Base-by-base conservation (phyloP, 2,329 filamentous ascomycete genomes). In the Magnaporthales sp. region DNA sequence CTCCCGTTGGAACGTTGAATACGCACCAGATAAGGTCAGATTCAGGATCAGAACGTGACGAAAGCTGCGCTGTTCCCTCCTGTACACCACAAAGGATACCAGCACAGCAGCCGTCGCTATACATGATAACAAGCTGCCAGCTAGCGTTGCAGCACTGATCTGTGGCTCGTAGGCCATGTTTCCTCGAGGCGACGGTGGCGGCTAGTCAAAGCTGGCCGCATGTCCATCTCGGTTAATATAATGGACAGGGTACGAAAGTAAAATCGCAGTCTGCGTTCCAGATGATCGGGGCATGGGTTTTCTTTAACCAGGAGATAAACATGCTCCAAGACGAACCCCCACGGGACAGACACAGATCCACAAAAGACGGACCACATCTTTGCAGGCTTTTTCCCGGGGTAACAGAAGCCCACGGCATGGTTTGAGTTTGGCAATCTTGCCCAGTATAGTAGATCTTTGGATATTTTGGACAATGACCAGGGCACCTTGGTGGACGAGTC, bases 21-120 rank as follows among this genome's bases (percentile, higher is more conserved):
- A 73, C 70, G 60, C 65, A 71, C 70, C 71, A 29, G 71, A 70
- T 46, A 72, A 66, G 6, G 70, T 69, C 4, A 72, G 68, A 30
- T 72, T 71, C 22, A 72, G 66, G 9, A 72, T 65, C 31, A 72
- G 63, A 6, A 70, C 70, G 68, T 72, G 71, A 15, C 71, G 70
- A 62, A 72, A 71, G 15, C 70, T 70, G 29, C 70, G 70, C 66
- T 72, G 70, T 62, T 68, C 67, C 11, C 66, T 63, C 38, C 67
- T 66, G 29, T 68, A 70, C 4, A 66, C 65, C 6, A 64, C 68
- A 31, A 68, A 70, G 9, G 67, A 70, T 7, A 38, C 29, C 19
- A 70, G 66, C n/a, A 70, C 69, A 46, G 63, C 65, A 4, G 65
- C 63, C 10, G 69, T 68, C 4, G 69, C 68, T 19, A 68, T 15